Percentiles rank a stretch among this genome's conserved stretches.
phyloP scores from a whole-genome alignment of 2,329 filamentous ascomycete genomes.

The Trichoderma endophyticum region DNA sequence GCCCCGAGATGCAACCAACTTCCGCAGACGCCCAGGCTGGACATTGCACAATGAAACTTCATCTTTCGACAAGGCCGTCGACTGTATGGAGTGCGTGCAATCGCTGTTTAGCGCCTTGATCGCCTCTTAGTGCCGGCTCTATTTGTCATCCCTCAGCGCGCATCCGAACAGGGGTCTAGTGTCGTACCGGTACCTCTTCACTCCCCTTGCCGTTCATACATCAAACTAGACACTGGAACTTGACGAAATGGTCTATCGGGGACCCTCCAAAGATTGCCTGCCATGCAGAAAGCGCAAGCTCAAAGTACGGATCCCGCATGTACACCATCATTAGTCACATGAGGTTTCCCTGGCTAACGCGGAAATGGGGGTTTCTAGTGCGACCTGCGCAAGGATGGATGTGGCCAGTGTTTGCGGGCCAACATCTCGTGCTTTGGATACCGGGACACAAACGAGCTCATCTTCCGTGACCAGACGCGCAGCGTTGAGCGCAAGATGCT shows the following conservation, averaged over 20 bases:
- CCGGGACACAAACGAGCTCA: constrained; percentile 24
- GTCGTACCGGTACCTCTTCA: neutral
- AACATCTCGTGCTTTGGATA: constrained; percentile 27
- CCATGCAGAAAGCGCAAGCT: constrained; percentile 27
- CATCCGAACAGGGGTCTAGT: neutral
- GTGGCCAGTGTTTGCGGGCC: constrained; percentile 28
- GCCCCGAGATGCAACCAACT: neutral
- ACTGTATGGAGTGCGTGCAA: neutral
- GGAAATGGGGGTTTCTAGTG: constrained; percentile 19
- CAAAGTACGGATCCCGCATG: constrained; percentile 19
- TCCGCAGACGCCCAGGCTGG: neutral
- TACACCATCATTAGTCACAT: neutral
- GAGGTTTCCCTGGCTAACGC: neutral
- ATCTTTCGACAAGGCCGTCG: neutral
- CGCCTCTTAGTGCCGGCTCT: neutral
- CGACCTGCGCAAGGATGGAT: constrained; percentile 22
- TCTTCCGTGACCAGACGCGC: constrained; percentile 26
- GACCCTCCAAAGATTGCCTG: constrained; percentile 26
- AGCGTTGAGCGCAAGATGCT: constrained; percentile 21
- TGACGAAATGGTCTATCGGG: constrained; percentile 25
- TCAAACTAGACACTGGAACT: neutral
- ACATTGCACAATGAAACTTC: neutral
- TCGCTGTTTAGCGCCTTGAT: neutral
- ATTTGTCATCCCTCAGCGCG: neutral
- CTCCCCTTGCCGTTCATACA: neutral